Percentiles rank a stretch among this genome's conserved stretches.
These are phyloP conservation scores for Fusarium avenaceum DNA, from an alignment of 2,329 filamentous ascomycete species.

Conservation along the genomic window DNA sequence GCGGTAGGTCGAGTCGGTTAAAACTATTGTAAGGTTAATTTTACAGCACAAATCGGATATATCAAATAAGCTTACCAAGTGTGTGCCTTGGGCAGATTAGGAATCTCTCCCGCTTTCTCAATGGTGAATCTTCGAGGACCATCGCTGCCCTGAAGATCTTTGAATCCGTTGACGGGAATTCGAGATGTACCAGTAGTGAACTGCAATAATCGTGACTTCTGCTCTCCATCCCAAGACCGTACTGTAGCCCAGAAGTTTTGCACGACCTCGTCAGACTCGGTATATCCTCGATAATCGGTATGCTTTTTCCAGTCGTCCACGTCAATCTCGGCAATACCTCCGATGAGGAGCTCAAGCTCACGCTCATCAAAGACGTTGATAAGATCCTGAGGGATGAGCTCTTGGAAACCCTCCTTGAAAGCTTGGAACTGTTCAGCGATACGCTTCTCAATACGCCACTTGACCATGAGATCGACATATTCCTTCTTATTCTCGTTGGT, in stretches of 20 bases:
- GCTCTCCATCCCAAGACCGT: conserved; percentile 96
- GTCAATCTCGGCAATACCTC: conserved; percentile 99
- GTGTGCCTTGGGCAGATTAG: conserved; percentile 94
- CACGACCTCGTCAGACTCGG: conserved; percentile 96
- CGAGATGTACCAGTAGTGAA: conserved; percentile 98
- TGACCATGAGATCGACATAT: conserved; percentile 98
- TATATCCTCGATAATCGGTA: conserved; percentile 98
- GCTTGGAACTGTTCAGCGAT: conserved; percentile 98
- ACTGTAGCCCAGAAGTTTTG: conserved; percentile 99
- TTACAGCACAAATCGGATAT: background rate
- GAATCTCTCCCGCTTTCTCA: conserved; percentile 93
- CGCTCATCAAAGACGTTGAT: conserved; percentile 99
- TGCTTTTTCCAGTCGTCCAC: conserved; percentile 99
- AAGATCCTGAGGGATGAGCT: conserved; percentile 94
- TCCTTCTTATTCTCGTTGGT: conserved; percentile 99
- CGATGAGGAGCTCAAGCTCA: conserved; percentile 94
- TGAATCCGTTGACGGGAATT: conserved; percentile 99
- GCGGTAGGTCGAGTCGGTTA: conserved; percentile 94
- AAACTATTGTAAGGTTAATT: conserved; percentile 71
- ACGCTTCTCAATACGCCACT: conserved; percentile 99
- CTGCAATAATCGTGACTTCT: conserved; percentile 95
- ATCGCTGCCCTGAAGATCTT: conserved; percentile 97
- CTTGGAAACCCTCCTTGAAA: conserved; percentile 97
- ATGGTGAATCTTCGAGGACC: conserved; percentile 96
- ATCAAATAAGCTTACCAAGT: conserved; percentile 81